Conservation (phyloP, 225 moss, liverwort and hornwort species). For the Physcomitrellopsis africana region DNA sequence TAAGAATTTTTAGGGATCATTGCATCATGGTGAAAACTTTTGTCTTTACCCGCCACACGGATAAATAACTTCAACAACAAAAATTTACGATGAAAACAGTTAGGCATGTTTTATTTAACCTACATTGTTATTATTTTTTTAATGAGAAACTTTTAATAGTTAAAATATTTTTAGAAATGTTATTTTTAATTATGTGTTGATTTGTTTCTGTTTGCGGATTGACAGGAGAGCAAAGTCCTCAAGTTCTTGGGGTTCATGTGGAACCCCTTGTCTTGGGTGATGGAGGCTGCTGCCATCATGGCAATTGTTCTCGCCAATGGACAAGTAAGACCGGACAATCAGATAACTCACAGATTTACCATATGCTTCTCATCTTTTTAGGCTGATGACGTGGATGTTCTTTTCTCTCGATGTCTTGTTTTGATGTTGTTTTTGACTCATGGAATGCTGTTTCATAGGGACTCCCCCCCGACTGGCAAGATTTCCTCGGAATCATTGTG, state of each 20-base stretch:
- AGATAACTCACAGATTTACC: neutral
- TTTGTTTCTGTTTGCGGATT: neutral
- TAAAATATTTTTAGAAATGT: too few relatives aligned
- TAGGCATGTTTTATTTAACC: neutral
- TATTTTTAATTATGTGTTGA: neutral
- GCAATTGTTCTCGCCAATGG: constrained; percentile 61
- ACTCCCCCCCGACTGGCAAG: constrained; percentile 59
- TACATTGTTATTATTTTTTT: too few relatives aligned
- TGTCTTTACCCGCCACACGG: too few relatives aligned
- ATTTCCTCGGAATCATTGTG: constrained; percentile 53
- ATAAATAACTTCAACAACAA: too few relatives aligned
- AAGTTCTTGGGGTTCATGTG: constrained; percentile 78
- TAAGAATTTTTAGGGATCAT: too few relatives aligned
- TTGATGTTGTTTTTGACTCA: neutral
- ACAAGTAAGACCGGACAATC: constrained; percentile 31
- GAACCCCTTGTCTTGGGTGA: constrained; percentile 79
- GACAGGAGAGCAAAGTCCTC: constrained; percentile 56
- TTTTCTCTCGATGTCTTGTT: neutral
- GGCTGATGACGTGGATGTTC: neutral
- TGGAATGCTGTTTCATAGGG: constrained; percentile 33
- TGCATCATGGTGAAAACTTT: too few relatives aligned
- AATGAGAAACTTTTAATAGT: too few relatives aligned
- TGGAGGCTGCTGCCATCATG: constrained; percentile 69
- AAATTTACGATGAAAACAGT: too few relatives aligned
- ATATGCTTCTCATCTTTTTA: neutral